Base-by-base conservation (phyloP, 129 eudicot genomes). In the Daucus carota region DNA sequence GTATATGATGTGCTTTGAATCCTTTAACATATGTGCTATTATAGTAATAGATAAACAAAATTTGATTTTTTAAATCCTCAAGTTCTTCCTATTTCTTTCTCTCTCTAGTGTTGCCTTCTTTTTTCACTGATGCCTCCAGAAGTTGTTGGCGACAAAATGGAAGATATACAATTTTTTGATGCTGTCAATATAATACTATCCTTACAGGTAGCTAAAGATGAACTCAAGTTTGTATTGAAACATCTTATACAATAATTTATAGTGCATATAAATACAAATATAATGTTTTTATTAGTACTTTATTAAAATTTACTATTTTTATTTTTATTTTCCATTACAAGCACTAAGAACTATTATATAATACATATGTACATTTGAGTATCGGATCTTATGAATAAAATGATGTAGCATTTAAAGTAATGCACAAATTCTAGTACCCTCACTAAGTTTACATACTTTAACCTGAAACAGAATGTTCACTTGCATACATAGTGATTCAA, bases 41-140 rank as follows among this genome's bases (percentile, higher is more conserved):
- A 63, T 20, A 66, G 15, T 66, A 45, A 45, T 45, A 45, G 17
- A 2, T 12, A 45, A 45, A 50, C 62, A 0, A 52, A 52, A 52
- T 22, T 5, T 22, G 15, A 71, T 46, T 4, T 46, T 12, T 41
- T 3, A 50, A 5, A 75, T 18, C 13, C 29, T n/a, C 29, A 48
- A 1, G 1, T 29, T 18, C 4, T 11, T 80, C 70, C 16, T 31
- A 3, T 11, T 15, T 10, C n/a, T n/a, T 60, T 12, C 70, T 17
- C n/a, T 46, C 17, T 60, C 29, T 41, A 85, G 86, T 82, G 89
- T 62, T 76, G 80, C 74, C 80, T 84, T 24, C 77, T 84, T 22
- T 79, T 84, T 45, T 84, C 91, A 40, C 41, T 20, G 78, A 79
- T 86, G 84, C 82, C 80, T 8, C 68, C 84, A 7, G 89, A 80